A percentile compares a stretch with the other conserved stretches of the same genome.
Conservation (phyloP, 2,329 filamentous ascomycete genomes). For the Cladorrhinum sp. region DNA sequence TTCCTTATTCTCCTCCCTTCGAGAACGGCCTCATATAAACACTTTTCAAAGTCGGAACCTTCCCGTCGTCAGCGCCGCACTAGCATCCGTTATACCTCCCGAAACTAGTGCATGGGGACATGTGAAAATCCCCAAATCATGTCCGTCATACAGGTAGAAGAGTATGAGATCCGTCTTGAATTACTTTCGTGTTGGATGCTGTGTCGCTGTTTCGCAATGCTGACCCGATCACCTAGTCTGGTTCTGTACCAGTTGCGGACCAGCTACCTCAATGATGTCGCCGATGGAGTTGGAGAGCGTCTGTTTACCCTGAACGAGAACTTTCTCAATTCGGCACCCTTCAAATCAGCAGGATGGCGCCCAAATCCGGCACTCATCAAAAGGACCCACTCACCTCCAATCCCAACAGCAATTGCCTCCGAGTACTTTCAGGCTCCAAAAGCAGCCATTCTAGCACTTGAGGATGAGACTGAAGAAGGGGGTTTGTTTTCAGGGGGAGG, state of each 20-base stretch:
- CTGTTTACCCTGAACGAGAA: conserved; percentile 77
- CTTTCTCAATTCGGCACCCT: conserved; percentile 75
- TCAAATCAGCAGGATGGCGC: conserved; percentile 79
- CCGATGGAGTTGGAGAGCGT: conserved; percentile 80
- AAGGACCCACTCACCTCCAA: conserved; percentile 80
- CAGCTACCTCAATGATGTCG: conserved; percentile 74
- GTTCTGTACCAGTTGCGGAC: conserved; percentile 79
- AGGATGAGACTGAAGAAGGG: conserved; percentile 69
- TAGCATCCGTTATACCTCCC: not conserved
- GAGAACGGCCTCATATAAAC: not conserved
- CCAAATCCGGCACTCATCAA: conserved; percentile 72
- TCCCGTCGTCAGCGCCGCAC: not conserved
- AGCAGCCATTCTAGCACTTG: conserved; percentile 59
- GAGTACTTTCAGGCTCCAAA: conserved; percentile 79
- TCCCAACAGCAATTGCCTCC: conserved; percentile 75
- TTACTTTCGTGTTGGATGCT: not conserved
- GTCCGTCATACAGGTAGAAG: conserved; percentile 45
- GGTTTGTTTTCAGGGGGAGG: conserved; percentile 67
- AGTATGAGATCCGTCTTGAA: conserved; percentile 32
- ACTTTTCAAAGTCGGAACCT: too few relatives aligned
- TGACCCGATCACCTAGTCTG: conserved; percentile 50
- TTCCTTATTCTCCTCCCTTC: not conserved
- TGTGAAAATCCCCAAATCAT: conserved; percentile 28
- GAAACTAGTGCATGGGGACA: not conserved
- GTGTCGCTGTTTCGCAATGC: not conserved